Evolutionary conservation across 129 eudicot species (phyloP), one percentile per base, ranked within the genome.

Genomic region (Silybum marianum): DNA sequence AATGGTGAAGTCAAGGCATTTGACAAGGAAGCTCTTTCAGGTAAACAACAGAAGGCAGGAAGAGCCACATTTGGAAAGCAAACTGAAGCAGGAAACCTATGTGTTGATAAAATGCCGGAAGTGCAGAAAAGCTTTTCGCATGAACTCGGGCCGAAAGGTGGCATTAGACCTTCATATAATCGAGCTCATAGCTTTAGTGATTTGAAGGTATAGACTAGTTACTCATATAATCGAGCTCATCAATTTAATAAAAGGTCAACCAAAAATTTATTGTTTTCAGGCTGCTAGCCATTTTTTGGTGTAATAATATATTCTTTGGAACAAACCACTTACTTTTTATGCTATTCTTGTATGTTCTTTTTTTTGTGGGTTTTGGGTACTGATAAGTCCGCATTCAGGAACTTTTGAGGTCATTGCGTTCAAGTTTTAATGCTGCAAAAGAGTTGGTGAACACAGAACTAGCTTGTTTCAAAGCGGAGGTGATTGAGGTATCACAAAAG

Each of bases 101-200:
- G 75, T 34, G 73, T 79, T 67, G 79, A 82, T 85, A 88, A 85
- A 87, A 80, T 85, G 84, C 81, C 92, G 16, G 93, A 86, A 85
- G 85, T 71, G n/a, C 25, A 88, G 75, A 93, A 93, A 84, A 91
- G 97, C 85, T 91, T 91, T 84, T 93, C 98, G 44, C 98, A 93
- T 82, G 97, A 89, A 89, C 86, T 91, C 73, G 94, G 98, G 75
- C 98, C 94, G 78, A 91, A 88, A 81, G 92, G 96, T 80, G 94
- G 94, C 77, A 88, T 93, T 83, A 88, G 79, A 71, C 85, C 97
- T 32, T 48, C 80, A 40, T 83, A 80, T 39, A 87, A 89, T 7
- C 88, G 94, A 72, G 87, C 98, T 79, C 97, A 87, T 85, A 93
- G 98, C 83, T 88, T 80, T 71, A 81, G 82, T 85, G 92, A 93